Evolutionary conservation across 2,329 filamentous ascomycete species (phyloP), one percentile per base, ranked within the genome.

Genomic region (Pseudovirgaria hyperparasitica): DNA sequence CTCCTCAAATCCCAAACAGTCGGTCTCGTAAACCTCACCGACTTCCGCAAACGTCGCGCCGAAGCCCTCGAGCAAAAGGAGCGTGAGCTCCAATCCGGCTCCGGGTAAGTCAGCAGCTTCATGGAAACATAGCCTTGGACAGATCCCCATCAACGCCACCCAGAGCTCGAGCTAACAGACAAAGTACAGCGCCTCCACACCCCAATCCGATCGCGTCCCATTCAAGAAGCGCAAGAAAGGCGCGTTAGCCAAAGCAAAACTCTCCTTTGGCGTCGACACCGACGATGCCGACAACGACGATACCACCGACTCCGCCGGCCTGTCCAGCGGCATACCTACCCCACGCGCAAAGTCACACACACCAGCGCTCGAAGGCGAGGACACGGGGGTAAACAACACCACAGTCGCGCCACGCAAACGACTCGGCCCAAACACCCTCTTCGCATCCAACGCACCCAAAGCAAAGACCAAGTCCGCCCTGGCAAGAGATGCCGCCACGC

Each of bases 41-140:
- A 96, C 50, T 96, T 92, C 54, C 84, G 87, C 55, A 96, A 98
- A 60, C 76, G 90, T 33, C 82, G 87, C 54, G 86, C 85, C 41
- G 84, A 94, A 55, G 82, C 86, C n/a, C 63, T 93, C 25, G 87
- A 94, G 53, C 76, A 82, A 48, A 87, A 90, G 47, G 82, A 90
- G 47, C 72, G 80, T 44, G 82, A 76, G 72, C 9, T 73, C 76
- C 45, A 78, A 82, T 39, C 67, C 63, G 21, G 62, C 69, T 15
- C 47, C 68, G 8, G 55, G 57, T 2, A 50, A 56, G 33, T 43
- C 58, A 32, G 45, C 52, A 16, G 36, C 39, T 20, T 41, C 55
- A 74, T 52, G 65, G 70, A 73, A 79, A 63, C 64, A 66, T 54
- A 14, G 15, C n/a, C 4, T 10, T 13, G 9, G 7, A 4, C 6